Evolutionary conservation across 768 basidiomycete genomes (phyloP), one percentile per base, ranked within the genome.

Genomic region (Mycena rebaudengoi): DNA sequence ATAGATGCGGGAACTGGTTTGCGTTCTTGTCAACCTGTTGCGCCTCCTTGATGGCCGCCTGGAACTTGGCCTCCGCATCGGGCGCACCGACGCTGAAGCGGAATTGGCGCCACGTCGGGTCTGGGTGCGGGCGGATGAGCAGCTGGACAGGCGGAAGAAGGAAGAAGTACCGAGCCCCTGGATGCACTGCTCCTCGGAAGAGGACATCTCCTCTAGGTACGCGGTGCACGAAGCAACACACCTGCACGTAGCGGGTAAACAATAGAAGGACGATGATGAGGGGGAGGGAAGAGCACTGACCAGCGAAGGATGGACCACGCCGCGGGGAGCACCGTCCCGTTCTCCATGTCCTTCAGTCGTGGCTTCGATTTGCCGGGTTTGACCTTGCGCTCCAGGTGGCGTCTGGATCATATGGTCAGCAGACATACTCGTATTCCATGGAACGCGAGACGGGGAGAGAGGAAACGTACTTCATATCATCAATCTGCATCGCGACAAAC

Each of bases 171-270:
- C 85, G 20, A 90, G 74, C 51, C 85, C 85, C 60, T 81, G 78
- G 46, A 91, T 80, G 16, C 78, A 73, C 64, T 91, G 87, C 45
- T 86, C 86, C 7, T 77, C 76, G 4, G 81, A n/a, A 25, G 56
- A 78, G 12, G 80, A 80, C 39, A 91, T 83, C 60, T 88, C 86
- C 75, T 91, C 88, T 12, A 91, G 79, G 69, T 91, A 83, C 0
- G 90, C 86, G 2, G 90, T 91, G 69, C 89, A 91, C 14, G 90
- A 91, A 0, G 88, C 90, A 26, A 92, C 84, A 76, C 85, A 87
- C 87, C 88, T 88, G 37, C 45, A 7, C 44, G 37, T 51, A 64
- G 23, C 10, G 13, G 13, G 26, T 33, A 30, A 16, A 13, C 23
- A 43, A 54, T 7, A 30, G 45, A 44, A n/a, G 44, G 59, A n/a